phyloP scores from a whole-genome alignment of 176 grass and related monocot genomes.

The Coix lacrymajobi region DNA sequence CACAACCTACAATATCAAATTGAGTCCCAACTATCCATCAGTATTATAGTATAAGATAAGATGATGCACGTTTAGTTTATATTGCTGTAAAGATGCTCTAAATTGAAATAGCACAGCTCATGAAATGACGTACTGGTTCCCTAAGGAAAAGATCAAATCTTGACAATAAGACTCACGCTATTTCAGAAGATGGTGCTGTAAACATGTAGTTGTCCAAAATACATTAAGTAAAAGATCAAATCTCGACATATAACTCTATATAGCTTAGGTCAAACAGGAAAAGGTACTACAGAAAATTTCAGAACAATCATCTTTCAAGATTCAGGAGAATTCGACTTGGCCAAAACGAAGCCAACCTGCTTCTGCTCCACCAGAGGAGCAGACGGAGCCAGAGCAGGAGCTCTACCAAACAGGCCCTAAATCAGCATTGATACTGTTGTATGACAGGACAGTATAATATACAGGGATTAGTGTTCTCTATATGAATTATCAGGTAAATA shows the following conservation, averaged over 20 bases:
- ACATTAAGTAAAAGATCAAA: conserved; percentile 12
- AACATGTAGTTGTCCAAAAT: background rate
- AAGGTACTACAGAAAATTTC: background rate
- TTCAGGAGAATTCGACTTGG: background rate
- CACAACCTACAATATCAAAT: conserved; percentile 64
- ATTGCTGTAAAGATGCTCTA: background rate
- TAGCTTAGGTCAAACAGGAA: background rate
- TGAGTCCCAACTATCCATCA: conserved; percentile 5
- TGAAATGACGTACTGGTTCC: background rate
- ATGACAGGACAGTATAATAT: background rate
- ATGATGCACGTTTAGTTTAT: conserved; percentile 8
- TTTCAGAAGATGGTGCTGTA: background rate
- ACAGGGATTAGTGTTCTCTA: background rate
- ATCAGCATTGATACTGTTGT: background rate
- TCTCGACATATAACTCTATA: background rate
- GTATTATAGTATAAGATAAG: background rate
- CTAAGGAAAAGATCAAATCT: conserved; percentile 12
- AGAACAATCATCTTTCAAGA: background rate
- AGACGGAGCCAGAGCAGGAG: background rate
- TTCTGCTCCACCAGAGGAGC: background rate
- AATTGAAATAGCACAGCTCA: background rate
- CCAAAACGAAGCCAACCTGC: background rate
- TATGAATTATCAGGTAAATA: background rate
- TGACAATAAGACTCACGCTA: background rate
- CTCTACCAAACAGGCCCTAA: background rate